Percentiles rank a stretch among this genome's conserved stretches.
phyloP scores from a whole-genome alignment of 1,284 basidiomycete species.

The Ustilago lituana region DNA sequence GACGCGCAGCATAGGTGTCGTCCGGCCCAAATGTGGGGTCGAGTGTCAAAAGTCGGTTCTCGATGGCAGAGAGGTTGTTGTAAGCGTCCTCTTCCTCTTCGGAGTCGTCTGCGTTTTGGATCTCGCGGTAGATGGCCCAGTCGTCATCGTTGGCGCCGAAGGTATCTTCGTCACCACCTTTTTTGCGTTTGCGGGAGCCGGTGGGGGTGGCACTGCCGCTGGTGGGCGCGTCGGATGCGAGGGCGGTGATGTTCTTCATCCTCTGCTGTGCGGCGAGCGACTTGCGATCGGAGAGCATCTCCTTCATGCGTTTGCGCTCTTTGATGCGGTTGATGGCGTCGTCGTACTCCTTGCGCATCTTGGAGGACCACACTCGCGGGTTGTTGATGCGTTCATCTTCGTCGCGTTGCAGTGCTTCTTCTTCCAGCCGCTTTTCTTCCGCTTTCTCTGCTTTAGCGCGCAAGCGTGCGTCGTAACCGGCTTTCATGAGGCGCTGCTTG shows the following conservation, averaged over 20 bases:
- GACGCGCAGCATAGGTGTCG: slow-evolving; percentile 82
- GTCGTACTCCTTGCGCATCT: slow-evolving; percentile 58
- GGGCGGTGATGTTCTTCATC: slow-evolving; percentile 94
- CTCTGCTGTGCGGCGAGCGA: slow-evolving; percentile 92
- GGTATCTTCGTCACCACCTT: slow-evolving; percentile 77
- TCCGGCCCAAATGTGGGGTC: slow-evolving; percentile 84
- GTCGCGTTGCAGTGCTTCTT: slow-evolving; percentile 79
- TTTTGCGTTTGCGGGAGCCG: slow-evolving; percentile 46
- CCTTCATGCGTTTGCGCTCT: slow-evolving; percentile 81
- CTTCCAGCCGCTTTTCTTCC: slow-evolving; percentile 74
- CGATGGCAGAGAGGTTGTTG: slow-evolving; percentile 77
- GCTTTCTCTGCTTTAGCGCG: slow-evolving; percentile 84
- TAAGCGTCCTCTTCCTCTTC: slow-evolving; percentile 96
- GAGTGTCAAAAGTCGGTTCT: slow-evolving; percentile 81
- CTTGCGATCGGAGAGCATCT: slow-evolving; percentile 88
- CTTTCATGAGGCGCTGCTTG: slow-evolving; percentile 90
- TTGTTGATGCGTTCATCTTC: slow-evolving; percentile 75
- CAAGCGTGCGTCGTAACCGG: slow-evolving; percentile 90
- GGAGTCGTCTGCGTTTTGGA: slow-evolving; percentile 85
- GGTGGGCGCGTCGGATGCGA: slow-evolving; percentile 75
- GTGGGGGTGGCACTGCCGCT: slow-evolving; percentile 41
- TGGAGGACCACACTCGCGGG: slow-evolving; percentile 54
- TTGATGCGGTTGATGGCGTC: slow-evolving; percentile 83
- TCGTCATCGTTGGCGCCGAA: slow-evolving; percentile 96
- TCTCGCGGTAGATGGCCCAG: slow-evolving; percentile 97